A percentile compares a stretch with the other conserved stretches of the same genome.
Conservation (phyloP, 73 alveolate species). For the Paramecium primaurelia region DNA sequence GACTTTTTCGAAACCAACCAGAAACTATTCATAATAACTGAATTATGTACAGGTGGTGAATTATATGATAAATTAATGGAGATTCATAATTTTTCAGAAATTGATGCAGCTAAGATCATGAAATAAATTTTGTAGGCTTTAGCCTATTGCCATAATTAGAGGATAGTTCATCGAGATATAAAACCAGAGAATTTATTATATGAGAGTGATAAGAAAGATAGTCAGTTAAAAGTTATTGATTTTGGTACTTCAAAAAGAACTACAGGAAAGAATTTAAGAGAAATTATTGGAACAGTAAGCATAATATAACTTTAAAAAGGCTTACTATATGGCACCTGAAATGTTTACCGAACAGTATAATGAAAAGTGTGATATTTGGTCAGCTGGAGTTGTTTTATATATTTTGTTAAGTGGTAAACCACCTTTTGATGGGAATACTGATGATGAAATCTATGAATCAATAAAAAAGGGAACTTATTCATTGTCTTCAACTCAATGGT, state of each 20-base stretch:
- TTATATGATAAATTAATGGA: slow-evolving; percentile 72
- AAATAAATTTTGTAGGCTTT: slow-evolving; percentile 34
- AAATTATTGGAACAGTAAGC: slow-evolving; percentile 81
- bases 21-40: slow-evolving; percentile 81
- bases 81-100: slow-evolving; percentile 60
- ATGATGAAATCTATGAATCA: slow-evolving; percentile 64
- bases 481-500: slow-evolving; percentile 65
- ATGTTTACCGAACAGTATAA: slow-evolving; percentile 59
- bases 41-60: slow-evolving; percentile 90
- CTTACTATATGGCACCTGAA: slow-evolving; percentile 67
- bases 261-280: slow-evolving; percentile 71
- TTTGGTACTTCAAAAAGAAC: slow-evolving; percentile 80
- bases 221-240: slow-evolving; percentile 86
- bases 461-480: slow-evolving; percentile 63
- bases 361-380: slow-evolving; percentile 67
- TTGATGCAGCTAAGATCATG: slow-evolving; percentile 36
- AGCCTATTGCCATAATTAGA: slow-evolving; percentile 5
- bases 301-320: slow-evolving; percentile 64
- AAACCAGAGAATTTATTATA: slow-evolving; percentile 63
- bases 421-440: slow-evolving; percentile 68
- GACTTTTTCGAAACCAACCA: slow-evolving; percentile 82
- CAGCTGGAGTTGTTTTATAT: slow-evolving; percentile 65
- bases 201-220: slow-evolving; percentile 65
- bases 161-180: slow-evolving; percentile 49
- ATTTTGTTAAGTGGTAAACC: slow-evolving; percentile 63